Evolutionary conservation across 1,284 basidiomycete genomes (phyloP).

Genomic region (Pascua sp.): DNA sequence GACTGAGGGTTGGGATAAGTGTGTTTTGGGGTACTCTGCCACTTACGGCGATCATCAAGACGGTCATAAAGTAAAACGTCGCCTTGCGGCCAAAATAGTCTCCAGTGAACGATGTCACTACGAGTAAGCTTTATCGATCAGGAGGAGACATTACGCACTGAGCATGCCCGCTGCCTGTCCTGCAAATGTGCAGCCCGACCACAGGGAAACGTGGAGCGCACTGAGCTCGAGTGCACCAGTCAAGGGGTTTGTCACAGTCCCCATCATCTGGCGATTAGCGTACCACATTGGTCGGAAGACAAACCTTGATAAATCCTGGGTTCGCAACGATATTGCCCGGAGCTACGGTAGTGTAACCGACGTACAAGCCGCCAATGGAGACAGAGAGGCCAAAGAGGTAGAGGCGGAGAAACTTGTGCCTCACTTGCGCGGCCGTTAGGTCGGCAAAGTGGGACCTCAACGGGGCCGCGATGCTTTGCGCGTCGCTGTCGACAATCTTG

Average conservation of each 20-base stretch:
- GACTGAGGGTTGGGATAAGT: no score
- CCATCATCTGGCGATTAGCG: background rate
- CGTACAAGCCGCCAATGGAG: constrained; percentile 18
- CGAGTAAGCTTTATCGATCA: no score
- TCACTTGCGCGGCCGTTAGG: no score
- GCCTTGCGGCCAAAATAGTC: constrained; percentile 1
- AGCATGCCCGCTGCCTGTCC: background rate
- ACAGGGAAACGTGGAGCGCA: constrained; percentile 2
- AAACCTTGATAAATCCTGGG: constrained; percentile 2
- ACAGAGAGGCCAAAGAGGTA: constrained; percentile 6
- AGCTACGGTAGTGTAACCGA: constrained; percentile 13
- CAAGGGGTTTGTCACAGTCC: constrained; percentile 1
- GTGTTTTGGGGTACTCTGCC: no score
- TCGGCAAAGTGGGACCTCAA: no score
- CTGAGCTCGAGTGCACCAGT: constrained; percentile 3
- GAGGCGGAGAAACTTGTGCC: constrained; percentile 17
- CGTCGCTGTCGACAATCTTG: no score
- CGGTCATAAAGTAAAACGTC: constrained; percentile 4
- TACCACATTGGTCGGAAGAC: no score
- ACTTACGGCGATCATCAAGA: constrained; percentile 2
- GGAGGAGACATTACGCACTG: no score
- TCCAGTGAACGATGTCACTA: background rate
- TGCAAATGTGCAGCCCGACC: background rate
- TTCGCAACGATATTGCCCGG: constrained; percentile 13
- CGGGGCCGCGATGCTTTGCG: no score